Evolutionary conservation across 768 basidiomycete species (phyloP), one percentile per base, ranked within the genome.

Genomic region (Macrolepiota dolichaula): DNA sequence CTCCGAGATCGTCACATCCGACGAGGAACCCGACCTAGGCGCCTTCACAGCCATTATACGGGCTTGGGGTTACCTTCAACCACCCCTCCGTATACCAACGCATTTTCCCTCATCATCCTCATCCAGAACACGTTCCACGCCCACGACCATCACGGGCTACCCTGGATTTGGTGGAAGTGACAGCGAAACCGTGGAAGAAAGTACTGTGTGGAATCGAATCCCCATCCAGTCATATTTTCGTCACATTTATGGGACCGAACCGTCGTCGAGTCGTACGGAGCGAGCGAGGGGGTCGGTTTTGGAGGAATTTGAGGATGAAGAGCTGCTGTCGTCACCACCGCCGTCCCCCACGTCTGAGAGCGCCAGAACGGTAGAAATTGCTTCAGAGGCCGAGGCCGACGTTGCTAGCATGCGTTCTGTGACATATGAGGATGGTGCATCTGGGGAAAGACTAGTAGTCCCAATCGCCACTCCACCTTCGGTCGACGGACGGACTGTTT

Each of bases 11-110:
- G 40, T 54, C 52, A 85, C 83, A 24, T 83, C 84, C 24, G 84
- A 85, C 67, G 83, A 89, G 69, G 80, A 82, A 61, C 89, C 89
- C 46, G 88, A 90, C 71, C 79, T 91, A 7, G 90, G 89, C 6
- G 86, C 87, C 9, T 91, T 91, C 71, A 82, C 77, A 13, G 78
- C 83, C 37, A 87, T 91, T 24, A 81, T 91, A 50, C 80, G 88
- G n/a, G 88, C 85, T 57, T 77, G 86, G 72, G 79, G 69, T 19
- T 80, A 86, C 58, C 69, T 86, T 0, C 84, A 86, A 62, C 85
- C 77, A 3, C 71, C 71, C 51, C 79, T 77, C 17, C 73, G 80
- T 47, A 74, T 73, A 9, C 75, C 73, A 6, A 37, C 63, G 2
- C 62, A 61, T 27, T 64, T 67, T 38, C 62, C 61, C 24, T 54